Evolutionary conservation across 1,284 basidiomycete genomes (phyloP), one percentile per base, ranked within the genome.

Genomic region (Irpex sp.): DNA sequence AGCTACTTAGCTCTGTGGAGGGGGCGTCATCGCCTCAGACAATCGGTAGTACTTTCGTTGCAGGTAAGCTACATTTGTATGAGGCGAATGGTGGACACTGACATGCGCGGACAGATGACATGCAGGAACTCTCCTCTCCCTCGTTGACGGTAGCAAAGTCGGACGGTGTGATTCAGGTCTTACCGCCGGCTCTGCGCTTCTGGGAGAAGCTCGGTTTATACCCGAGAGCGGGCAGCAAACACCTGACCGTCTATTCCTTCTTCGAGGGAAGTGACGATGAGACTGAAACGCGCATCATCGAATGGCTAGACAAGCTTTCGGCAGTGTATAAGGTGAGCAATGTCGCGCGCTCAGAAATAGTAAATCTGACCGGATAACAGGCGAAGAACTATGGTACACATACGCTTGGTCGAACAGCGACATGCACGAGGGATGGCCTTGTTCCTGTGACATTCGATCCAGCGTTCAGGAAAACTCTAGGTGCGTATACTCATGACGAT

Each of bases 141-240:
- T 77, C 83, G 75, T 72, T 92, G 8, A 77, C 84, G 0, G 79
- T 90, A 26, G 85, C 81, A 2, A 92, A 90, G 70, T 82, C 82
- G 2, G 83, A 86, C 55, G 78, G 80, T 3, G 72, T 92, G 21
- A 77, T 93, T 9, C 84, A 91, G 49, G 71, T 92, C 9, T 73
- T 85, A 15, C 85, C 90, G 3, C 72, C 88, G 1, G 87, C 90
- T 0, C 69, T 94, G 17, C 80, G 86, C 2, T 94, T 93, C 71
- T 94, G 93, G 92, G 86, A 90, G 65, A 93, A 92, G 70, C 80
- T 94, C 35, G 90, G 89, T 0, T 72, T 95, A 58, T 80, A 81
- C 33, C 93, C 93, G 0, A 79, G 84, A 43, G 80, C 81, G 49
- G 92, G 92, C 2, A 76, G 76, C 58, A 94, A 94, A 74, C 79